These are phyloP conservation scores for Meira miltonrushii DNA, from an alignment of 1,284 basidiomycete species.

Conservation along the genomic window DNA sequence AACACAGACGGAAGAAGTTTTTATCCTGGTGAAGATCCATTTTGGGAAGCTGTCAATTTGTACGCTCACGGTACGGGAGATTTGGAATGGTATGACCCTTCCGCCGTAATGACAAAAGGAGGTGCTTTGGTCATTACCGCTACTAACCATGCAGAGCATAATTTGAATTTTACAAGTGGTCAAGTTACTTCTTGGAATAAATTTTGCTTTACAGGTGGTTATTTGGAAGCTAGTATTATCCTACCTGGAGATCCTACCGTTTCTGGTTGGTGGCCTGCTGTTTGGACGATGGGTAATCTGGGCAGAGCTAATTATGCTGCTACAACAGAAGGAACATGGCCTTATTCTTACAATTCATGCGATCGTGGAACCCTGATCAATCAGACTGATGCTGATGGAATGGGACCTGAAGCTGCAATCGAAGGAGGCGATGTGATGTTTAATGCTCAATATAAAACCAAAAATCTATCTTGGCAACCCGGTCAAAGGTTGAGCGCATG, in stretches of 20 bases:
- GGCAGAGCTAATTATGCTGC: conserved; percentile 75
- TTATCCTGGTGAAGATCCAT: conserved; percentile 48
- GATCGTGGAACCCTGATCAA: conserved; percentile 48
- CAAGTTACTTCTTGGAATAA: conserved; percentile 49
- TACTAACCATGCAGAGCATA: conserved; percentile 51
- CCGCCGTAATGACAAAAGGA: conserved; percentile 31
- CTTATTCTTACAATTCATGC: conserved; percentile 54
- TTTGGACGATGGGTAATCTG: conserved; percentile 56
- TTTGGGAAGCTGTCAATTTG: conserved; percentile 52
- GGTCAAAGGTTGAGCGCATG: conserved; percentile 45
- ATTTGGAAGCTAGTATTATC: conserved; percentile 45
- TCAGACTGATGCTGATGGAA: conserved; percentile 31
- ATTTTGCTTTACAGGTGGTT: conserved; percentile 50
- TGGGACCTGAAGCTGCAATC: conserved; percentile 50
- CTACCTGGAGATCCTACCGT: conserved; percentile 38
- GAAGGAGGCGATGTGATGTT: conserved; percentile 30
- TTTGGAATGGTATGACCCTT: conserved; percentile 44
- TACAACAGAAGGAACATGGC: conserved; percentile 58
- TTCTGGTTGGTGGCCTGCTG: conserved; percentile 36
- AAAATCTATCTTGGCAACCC: conserved; percentile 26
- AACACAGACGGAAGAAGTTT: conserved; percentile 39
- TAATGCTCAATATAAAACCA: conserved; percentile 42
- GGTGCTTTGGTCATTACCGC: conserved; percentile 38
- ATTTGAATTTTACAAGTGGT: conserved; percentile 41
- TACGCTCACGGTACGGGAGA: conserved; percentile 12